Base-by-base conservation (phyloP, 371 early-diverging fungal species). In the Aphelidium insulamus region DNA sequence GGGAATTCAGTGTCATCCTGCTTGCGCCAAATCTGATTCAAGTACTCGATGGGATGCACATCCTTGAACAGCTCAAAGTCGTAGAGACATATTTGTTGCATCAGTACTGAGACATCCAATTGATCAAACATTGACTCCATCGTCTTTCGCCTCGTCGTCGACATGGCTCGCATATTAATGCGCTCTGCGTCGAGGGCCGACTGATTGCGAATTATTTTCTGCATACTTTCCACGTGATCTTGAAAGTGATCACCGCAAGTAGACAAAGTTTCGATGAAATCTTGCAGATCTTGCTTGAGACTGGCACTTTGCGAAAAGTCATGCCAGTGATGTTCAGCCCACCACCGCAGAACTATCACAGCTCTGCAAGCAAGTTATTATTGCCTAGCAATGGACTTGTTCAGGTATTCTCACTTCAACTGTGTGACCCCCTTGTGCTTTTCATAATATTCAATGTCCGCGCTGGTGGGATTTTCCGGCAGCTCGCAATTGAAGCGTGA, bases 11-110 rank as follows among this genome's bases (percentile, higher is more conserved):
- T 57, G 15, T 50, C 46, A n/a, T 29, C 51, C 12, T 44, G 34
- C 28, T 54, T 49, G 22, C 39, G 47, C 63, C 59, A 63, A 2
- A 62, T 59, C 27, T 54, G 43, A 33, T 59, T 54, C 28, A 63
- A 35, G 37, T 55, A 56, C 37, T 66, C 66, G 25, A 59, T 62
- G 7, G 59, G 55, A 38, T 66, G 57, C 33, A 66, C 59, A 32
- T 50, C 54, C 26, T 35, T 16, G 43, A 64, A 66, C 10, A 63
- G 33, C 23, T 56, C 43, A 33, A 45, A 54, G 44, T 66, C 43
- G 45, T 57, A 51, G 3, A 66, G 30, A 41, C 57, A 55, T 10
- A 66, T 40, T 34, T 63, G 60, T 23, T 56, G 51, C 16, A 44
- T 45, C 9, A 66, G 18, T 6, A 50, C 51, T 23, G 49, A 49